Evolutionary conservation across 202 grass and related monocot species (phyloP).

Genomic region (Eragrostis tef): DNA sequence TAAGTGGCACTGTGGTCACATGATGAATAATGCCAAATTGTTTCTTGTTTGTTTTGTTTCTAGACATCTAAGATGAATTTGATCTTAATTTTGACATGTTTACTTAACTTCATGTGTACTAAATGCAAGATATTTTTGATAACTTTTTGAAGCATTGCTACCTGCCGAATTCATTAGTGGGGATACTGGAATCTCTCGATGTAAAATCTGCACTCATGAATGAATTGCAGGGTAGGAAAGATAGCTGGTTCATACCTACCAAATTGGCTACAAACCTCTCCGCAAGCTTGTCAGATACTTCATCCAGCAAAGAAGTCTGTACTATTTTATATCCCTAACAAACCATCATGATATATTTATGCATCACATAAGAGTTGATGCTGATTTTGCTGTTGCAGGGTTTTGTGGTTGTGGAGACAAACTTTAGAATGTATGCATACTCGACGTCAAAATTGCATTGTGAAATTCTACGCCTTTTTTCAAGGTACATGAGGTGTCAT

Average conservation of each 20-base stretch:
- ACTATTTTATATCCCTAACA: background rate
- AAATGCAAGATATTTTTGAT: too few species aligned
- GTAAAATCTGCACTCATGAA: too few species aligned
- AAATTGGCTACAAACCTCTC: slow-evolving; percentile 96
- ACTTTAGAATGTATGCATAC: slow-evolving; percentile 95
- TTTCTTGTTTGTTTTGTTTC: too few species aligned
- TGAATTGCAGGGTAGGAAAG: slow-evolving; percentile 71
- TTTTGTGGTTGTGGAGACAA: slow-evolving; percentile 95
- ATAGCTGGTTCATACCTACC: slow-evolving; percentile 96
- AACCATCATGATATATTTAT: background rate
- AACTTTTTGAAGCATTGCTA: too few species aligned
- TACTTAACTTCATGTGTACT: too few species aligned
- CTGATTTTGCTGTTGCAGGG: slow-evolving; percentile 57
- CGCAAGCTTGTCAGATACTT: slow-evolving; percentile 79
- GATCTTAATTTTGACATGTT: too few species aligned
- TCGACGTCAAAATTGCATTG: slow-evolving; percentile 86
- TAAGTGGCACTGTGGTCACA: too few species aligned
- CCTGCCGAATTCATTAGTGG: too few species aligned
- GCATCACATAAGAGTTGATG: slow-evolving; percentile 6
- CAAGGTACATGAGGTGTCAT: slow-evolving; percentile 58
- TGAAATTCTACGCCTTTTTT: slow-evolving; percentile 93
- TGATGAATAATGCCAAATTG: too few species aligned
- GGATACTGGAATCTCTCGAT: too few species aligned
- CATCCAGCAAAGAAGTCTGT: slow-evolving; percentile 75
- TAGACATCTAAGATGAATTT: too few species aligned